Evolutionary conservation across 2,329 filamentous ascomycete species (phyloP).

Genomic region (Ophiosphaerella korrae): DNA sequence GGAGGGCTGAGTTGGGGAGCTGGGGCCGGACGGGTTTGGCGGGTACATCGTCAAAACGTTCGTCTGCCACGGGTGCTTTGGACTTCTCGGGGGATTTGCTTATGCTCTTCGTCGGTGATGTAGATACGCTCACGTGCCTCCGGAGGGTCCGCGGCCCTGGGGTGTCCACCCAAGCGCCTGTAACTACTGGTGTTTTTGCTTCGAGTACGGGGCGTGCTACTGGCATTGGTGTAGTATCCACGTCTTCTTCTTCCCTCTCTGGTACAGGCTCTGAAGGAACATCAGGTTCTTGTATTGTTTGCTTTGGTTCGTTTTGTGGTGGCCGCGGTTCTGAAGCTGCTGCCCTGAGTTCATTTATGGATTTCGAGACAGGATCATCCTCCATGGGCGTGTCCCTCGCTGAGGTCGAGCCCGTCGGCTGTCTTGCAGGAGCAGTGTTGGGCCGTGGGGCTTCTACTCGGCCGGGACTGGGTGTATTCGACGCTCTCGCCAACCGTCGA

Average conservation of each 20-base stretch:
- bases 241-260: slow-evolving; percentile 9
- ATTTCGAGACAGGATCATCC: slow-evolving; percentile 4
- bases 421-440: slow-evolving; percentile 24
- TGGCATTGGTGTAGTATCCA: slow-evolving; percentile 38
- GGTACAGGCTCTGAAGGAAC: slow-evolving; percentile 6
- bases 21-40: slow-evolving; percentile 21
- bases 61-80: slow-evolving; percentile 2
- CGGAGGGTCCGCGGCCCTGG: slow-evolving; percentile 40
- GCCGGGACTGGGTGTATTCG: slow-evolving; percentile 54
- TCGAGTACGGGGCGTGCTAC: slow-evolving; percentile 24
- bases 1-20: slow-evolving; percentile 44
- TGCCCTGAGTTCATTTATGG: slow-evolving; percentile 2
- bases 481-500: slow-evolving; percentile 52
- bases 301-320: slow-evolving; percentile 11
- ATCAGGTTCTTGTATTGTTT: slow-evolving; percentile 9
- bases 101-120: slow-evolving; percentile 22
- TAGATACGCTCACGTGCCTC: slow-evolving; percentile 13
- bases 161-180: slow-evolving; percentile 57
- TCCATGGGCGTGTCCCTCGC: slow-evolving; percentile 4
- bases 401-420: slow-evolving; percentile 16
- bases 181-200: slow-evolving; percentile 53
- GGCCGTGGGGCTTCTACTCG: slow-evolving; percentile 27
- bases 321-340: background rate
- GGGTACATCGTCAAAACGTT: background rate
- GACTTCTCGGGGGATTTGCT: slow-evolving; percentile 15